These are phyloP conservation scores for Tephrocybe sp. DNA, from an alignment of 768 basidiomycete species.

Conservation along the genomic window DNA sequence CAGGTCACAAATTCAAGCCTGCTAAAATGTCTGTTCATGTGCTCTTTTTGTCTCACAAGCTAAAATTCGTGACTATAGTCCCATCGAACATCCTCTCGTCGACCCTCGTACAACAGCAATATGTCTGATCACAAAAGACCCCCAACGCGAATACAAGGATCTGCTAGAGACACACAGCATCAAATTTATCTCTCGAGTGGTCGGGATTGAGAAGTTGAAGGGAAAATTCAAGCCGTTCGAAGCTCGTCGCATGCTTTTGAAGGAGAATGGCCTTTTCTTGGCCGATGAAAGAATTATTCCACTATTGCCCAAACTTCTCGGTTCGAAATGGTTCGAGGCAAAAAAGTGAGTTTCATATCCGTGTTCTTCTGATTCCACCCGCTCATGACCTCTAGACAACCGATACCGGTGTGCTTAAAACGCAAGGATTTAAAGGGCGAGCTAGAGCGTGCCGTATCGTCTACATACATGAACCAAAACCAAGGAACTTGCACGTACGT, in stretches of 20 bases:
- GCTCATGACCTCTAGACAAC: constrained; percentile 60
- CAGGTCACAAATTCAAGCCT: constrained; percentile 77
- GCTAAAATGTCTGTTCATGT: constrained; percentile 66
- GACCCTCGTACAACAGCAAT: constrained; percentile 80
- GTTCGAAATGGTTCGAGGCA: constrained; percentile 88
- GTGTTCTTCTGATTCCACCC: neutral
- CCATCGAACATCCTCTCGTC: constrained; percentile 76
- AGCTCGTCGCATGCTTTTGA: constrained; percentile 76
- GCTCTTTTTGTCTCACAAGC: neutral
- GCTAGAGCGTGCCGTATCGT: constrained; percentile 87
- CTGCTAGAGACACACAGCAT: constrained; percentile 74
- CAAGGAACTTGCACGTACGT: constrained; percentile 90
- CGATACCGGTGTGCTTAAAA: constrained; percentile 88
- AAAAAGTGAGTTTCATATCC: constrained; percentile 71
- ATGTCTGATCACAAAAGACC: constrained; percentile 94
- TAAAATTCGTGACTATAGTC: constrained; percentile 36
- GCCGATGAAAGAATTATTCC: constrained; percentile 90
- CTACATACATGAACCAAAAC: constrained; percentile 95
- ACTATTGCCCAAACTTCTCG: constrained; percentile 83
- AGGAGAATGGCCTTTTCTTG: constrained; percentile 90
- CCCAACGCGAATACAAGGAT: constrained; percentile 95
- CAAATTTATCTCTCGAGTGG: constrained; percentile 89
- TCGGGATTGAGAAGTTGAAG: constrained; percentile 88
- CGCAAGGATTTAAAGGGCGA: constrained; percentile 91
- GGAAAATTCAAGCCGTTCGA: constrained; percentile 90